These are phyloP conservation scores for Hymenoscyphus albidus DNA, from an alignment of 2,329 filamentous ascomycete genomes.

Conservation along the genomic window DNA sequence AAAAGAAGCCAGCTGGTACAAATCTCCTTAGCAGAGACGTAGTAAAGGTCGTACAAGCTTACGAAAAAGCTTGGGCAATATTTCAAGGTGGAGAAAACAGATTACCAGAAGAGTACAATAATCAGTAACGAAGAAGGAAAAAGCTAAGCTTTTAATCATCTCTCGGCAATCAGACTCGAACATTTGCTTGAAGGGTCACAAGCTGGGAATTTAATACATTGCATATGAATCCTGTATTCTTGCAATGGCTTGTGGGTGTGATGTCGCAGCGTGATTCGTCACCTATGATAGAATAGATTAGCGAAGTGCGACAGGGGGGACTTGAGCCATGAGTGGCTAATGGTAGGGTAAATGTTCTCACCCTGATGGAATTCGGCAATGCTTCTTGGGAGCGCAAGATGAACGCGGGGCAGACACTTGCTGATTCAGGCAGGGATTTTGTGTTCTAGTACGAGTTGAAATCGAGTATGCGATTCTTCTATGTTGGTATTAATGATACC, in stretches of 20 bases:
- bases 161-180: not conserved
- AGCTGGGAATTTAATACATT: not conserved
- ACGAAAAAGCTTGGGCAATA: not conserved
- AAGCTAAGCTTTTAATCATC: slow-evolving; percentile 10
- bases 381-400: not conserved
- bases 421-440: not conserved
- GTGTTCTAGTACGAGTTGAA: not conserved
- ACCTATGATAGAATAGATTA: slow-evolving; percentile 12
- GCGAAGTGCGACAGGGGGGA: slow-evolving; percentile 3
- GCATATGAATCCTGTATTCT: not conserved
- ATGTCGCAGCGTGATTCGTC: slow-evolving; percentile 3
- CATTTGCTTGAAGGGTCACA: slow-evolving; percentile 3
- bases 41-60: not conserved
- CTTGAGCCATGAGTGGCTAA: slow-evolving; percentile 1
- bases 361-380: not conserved
- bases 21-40: not conserved
- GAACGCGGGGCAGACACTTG: not conserved
- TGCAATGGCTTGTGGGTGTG: not conserved
- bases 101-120: not conserved
- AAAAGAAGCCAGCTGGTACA: not conserved
- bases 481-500: not conserved
- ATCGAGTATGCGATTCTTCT: not conserved
- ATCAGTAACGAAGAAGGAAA: not conserved
- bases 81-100: not conserved
- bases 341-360: slow-evolving; percentile 8